Evolutionary conservation across 1,284 basidiomycete species (phyloP).

Genomic region (Papiliotrema flavescens): DNA sequence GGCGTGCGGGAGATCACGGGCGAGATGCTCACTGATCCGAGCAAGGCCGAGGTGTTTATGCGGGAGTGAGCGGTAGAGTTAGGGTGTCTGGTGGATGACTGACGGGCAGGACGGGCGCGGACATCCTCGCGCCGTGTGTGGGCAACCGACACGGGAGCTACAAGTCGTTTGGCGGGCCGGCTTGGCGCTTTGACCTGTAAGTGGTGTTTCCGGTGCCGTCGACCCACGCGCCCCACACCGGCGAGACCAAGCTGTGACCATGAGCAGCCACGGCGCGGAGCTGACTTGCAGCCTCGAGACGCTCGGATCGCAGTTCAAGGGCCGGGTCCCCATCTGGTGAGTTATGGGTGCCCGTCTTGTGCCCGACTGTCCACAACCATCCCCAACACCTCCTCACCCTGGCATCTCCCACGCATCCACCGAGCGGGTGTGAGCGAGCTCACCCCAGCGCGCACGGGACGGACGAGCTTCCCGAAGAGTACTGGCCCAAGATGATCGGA

Average conservation of each 20-base stretch:
- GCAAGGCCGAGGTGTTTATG: constrained; percentile 48
- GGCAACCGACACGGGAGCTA: constrained; percentile 51
- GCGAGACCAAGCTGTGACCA: too few species aligned
- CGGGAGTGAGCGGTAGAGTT: constrained; percentile 24
- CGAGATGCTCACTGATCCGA: constrained; percentile 50
- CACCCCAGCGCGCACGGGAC: constrained; percentile 41
- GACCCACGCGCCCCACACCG: too few species aligned
- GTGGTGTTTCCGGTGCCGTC: constrained; percentile 1
- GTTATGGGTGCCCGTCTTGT: too few species aligned
- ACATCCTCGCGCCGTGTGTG: constrained; percentile 51
- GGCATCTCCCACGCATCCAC: too few species aligned
- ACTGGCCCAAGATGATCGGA: constrained; percentile 42
- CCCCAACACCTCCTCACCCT: not conserved
- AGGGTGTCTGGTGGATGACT: not conserved
- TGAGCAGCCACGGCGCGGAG: not conserved
- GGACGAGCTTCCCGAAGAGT: constrained; percentile 46
- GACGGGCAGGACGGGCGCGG: constrained; percentile 43
- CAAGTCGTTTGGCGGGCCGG: constrained; percentile 40
- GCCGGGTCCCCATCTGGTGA: constrained; percentile 11
- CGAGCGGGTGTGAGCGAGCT: not conserved
- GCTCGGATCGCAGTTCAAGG: constrained; percentile 14
- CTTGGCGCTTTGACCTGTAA: constrained; percentile 35
- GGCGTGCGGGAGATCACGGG: constrained; percentile 51
- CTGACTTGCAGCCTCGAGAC: constrained; percentile 9
- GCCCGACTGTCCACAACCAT: too few species aligned